These are phyloP conservation scores for Scleroderma bovista DNA, from an alignment of 768 basidiomycete genomes.

Conservation along the genomic window DNA sequence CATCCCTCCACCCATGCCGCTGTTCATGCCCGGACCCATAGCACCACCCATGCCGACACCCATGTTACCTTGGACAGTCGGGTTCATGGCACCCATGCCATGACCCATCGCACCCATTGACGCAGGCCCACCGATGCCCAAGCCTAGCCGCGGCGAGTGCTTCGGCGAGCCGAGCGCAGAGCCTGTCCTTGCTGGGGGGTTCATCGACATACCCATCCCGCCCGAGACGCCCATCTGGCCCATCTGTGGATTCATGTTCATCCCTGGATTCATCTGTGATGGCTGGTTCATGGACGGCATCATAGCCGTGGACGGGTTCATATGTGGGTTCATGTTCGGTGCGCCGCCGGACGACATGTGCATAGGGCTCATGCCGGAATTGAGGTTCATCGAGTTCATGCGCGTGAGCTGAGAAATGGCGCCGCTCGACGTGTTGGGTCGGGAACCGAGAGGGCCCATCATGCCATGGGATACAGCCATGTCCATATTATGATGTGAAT, in stretches of 20 bases:
- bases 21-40: constrained; percentile 4
- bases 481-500: constrained; percentile 19
- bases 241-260: constrained; percentile 10
- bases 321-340: constrained; percentile 11
- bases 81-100: constrained; percentile 3
- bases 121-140: constrained; percentile 3
- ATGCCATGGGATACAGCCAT: constrained; percentile 9
- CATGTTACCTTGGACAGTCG: constrained; percentile 12
- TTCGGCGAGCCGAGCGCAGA: constrained; percentile 27
- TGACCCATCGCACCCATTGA: constrained; percentile 9
- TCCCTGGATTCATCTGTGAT: constrained; percentile 14
- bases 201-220: constrained; percentile 17
- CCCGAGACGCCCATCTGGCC: constrained; percentile 10
- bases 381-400: constrained; percentile 23
- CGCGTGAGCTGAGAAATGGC: constrained; percentile 14
- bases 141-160: constrained; percentile 21
- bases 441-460: constrained; percentile 21
- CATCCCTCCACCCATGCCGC: constrained; percentile 11
- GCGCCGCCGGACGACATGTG: constrained; percentile 1
- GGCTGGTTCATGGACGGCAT: constrained; percentile 15
- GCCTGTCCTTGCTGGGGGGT: constrained; percentile 25
- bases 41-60: constrained; percentile 8
- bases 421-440: constrained; percentile 23
- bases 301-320: constrained; percentile 3
- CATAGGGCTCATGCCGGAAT: constrained; percentile 12